Conservation (phyloP, 768 basidiomycete genomes). For the Hygrocybe coccinea region DNA sequence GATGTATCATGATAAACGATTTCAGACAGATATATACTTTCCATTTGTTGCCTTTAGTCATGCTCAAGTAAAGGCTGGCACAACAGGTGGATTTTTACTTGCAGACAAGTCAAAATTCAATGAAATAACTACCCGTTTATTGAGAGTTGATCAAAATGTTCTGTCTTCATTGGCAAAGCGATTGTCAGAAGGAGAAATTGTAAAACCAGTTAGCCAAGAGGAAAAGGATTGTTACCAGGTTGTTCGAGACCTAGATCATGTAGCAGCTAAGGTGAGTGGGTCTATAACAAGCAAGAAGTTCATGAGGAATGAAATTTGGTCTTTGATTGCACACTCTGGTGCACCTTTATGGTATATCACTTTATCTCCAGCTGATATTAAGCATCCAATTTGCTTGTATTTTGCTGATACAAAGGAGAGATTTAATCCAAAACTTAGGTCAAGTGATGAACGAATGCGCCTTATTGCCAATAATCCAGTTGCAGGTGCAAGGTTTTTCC, state of each 20-base stretch:
- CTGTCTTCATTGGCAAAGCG: constrained; percentile 16
- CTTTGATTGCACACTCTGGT: constrained; percentile 15
- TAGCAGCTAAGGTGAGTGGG: constrained; percentile 28
- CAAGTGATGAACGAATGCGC: constrained; percentile 14
- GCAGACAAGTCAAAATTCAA: constrained; percentile 24
- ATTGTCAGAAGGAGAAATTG: constrained; percentile 21
- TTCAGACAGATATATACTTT: constrained; percentile 35
- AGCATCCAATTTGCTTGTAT: constrained; percentile 31
- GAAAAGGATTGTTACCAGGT: constrained; percentile 35
- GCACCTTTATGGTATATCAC: constrained; percentile 28
- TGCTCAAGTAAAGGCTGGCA: constrained; percentile 31
- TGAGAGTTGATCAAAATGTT: constrained; percentile 19
- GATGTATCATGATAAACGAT: constrained; percentile 37
- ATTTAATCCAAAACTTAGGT: constrained; percentile 11
- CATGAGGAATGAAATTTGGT: constrained; percentile 24
- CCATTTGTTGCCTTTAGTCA: constrained; percentile 38
- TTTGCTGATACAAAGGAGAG: constrained; percentile 18
- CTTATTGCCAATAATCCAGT: constrained; percentile 25
- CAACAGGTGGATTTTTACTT: constrained; percentile 24
- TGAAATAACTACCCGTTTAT: constrained; percentile 19
- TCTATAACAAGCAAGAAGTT: constrained; percentile 24
- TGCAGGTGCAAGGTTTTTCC: constrained; percentile 27
- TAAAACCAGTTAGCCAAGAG: constrained; percentile 22
- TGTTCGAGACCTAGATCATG: constrained; percentile 31
- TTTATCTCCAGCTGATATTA: constrained; percentile 27